Conservation (phyloP, 2,329 filamentous ascomycete species). For the Geosmithia putterillii region DNA sequence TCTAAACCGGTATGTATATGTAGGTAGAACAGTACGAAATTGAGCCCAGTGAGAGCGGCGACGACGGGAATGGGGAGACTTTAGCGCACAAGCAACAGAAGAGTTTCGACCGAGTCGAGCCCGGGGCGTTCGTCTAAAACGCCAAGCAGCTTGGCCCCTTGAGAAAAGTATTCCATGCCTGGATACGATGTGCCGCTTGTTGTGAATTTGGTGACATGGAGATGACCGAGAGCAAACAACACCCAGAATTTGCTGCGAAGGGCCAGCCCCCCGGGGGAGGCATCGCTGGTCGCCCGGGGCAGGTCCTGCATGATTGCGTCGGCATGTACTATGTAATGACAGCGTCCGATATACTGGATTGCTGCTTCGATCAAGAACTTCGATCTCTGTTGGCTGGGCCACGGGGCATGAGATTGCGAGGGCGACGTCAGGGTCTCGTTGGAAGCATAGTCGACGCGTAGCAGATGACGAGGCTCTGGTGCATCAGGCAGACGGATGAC, state of each 20-base stretch:
- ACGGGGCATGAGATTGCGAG: conserved; percentile 14
- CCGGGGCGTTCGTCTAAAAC: conserved; percentile 27
- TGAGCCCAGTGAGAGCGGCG: too few relatives aligned
- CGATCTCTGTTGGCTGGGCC: conserved; percentile 6
- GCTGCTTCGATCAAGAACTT: conserved; percentile 20
- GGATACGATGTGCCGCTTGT: conserved; percentile 23
- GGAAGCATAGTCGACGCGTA: conserved; percentile 18
- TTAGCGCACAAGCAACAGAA: conserved; percentile 26
- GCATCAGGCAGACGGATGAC: conserved; percentile 14
- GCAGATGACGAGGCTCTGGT: conserved; percentile 15
- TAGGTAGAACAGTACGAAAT: too few relatives aligned
- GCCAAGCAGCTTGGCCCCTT: conserved; percentile 22
- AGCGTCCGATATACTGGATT: conserved; percentile 22
- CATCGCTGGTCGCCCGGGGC: conserved; percentile 22
- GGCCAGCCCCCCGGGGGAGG: conserved; percentile 17
- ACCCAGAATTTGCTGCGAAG: conserved; percentile 27
- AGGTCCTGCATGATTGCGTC: conserved; percentile 22
- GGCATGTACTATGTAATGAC: conserved; percentile 26
- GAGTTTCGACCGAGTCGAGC: conserved; percentile 28
- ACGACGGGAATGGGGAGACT: too few relatives aligned
- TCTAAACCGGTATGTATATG: too few relatives aligned
- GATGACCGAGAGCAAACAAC: conserved; percentile 31
- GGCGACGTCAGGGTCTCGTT: conserved; percentile 15
- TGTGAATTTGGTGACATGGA: conserved; percentile 26
- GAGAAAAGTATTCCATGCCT: conserved; percentile 27